phyloP scores from a whole-genome alignment of 2,329 filamentous ascomycete species.

The Bipolaris victoriae region DNA sequence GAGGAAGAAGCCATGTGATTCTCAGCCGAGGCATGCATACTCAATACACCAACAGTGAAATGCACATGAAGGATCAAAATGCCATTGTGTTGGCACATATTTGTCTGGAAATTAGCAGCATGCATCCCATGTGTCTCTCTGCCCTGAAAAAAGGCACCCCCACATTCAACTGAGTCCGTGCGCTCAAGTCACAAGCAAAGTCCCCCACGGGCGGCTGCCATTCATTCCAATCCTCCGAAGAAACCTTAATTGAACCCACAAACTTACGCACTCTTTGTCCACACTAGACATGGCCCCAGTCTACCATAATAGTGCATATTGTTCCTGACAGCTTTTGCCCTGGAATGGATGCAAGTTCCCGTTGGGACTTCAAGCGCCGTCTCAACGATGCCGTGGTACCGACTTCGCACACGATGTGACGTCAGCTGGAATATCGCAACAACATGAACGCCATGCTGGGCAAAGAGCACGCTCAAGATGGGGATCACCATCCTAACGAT shows the following conservation, averaged over 20 bases:
- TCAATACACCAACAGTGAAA: background rate
- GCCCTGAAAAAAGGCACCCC: conserved; percentile 1
- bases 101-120: background rate
- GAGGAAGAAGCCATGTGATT: background rate
- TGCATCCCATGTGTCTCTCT: conserved; percentile 5
- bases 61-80: background rate
- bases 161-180: conserved; percentile 9
- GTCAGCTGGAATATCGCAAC: conserved; percentile 7
- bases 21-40: background rate
- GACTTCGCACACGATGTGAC: conserved; percentile 8
- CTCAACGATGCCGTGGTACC: conserved; percentile 6
- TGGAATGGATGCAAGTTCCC: conserved; percentile 5
- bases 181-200: conserved; percentile 5
- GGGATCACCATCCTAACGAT: background rate
- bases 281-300: background rate
- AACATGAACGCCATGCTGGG: background rate
- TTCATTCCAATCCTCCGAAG: background rate
- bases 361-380: conserved; percentile 3
- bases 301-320: background rate
- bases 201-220: conserved; percentile 13
- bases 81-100: background rate
- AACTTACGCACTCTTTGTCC: background rate
- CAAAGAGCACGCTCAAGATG: background rate
- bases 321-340: background rate
- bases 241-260: conserved; percentile 19